phyloP scores from a whole-genome alignment of 306 rosid species.

The Malus asiatica region DNA sequence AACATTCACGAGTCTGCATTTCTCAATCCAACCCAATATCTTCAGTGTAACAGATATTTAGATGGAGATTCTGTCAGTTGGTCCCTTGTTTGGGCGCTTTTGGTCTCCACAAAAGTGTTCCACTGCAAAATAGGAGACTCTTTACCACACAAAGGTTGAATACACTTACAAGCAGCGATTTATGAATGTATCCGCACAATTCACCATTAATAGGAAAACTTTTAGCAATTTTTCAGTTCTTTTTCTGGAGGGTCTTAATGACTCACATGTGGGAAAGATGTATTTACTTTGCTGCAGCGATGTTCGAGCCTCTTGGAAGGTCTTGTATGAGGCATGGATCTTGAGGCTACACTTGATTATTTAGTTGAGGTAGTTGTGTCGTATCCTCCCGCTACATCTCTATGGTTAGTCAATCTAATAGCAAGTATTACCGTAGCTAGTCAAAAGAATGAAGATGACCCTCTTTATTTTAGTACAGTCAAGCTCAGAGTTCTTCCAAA shows the following conservation, averaged over 20 bases:
- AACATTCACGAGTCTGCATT: slow-evolving; percentile 43
- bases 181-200: slow-evolving; percentile 78
- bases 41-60: slow-evolving; percentile 35
- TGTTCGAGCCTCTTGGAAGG: slow-evolving; percentile 68
- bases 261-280: slow-evolving; percentile 74
- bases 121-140: too few species aligned
- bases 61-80: slow-evolving; percentile 72
- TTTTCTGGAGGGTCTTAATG: slow-evolving; percentile 79
- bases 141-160: too few species aligned
- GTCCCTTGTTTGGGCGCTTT: slow-evolving; percentile 57
- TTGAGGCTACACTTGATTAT: slow-evolving; percentile 83
- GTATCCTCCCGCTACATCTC: slow-evolving; percentile 77
- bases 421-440: slow-evolving; percentile 62
- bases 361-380: slow-evolving; percentile 61
- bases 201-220: slow-evolving; percentile 46
- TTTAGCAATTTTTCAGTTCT: slow-evolving; percentile 50
- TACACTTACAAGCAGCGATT: slow-evolving; percentile 83
- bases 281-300: slow-evolving; percentile 88
- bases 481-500: slow-evolving; percentile 60
- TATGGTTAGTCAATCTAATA: slow-evolving; percentile 69
- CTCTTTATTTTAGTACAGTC: slow-evolving; percentile 47
- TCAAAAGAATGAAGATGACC: slow-evolving; percentile 61
- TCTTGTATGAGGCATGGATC: slow-evolving; percentile 57
- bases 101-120: slow-evolving; percentile 17
- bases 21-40: slow-evolving; percentile 38